These are phyloP conservation scores for Vickermania spadyakhi DNA, from an alignment of 208 protist genomes.

Conservation along the genomic window DNA sequence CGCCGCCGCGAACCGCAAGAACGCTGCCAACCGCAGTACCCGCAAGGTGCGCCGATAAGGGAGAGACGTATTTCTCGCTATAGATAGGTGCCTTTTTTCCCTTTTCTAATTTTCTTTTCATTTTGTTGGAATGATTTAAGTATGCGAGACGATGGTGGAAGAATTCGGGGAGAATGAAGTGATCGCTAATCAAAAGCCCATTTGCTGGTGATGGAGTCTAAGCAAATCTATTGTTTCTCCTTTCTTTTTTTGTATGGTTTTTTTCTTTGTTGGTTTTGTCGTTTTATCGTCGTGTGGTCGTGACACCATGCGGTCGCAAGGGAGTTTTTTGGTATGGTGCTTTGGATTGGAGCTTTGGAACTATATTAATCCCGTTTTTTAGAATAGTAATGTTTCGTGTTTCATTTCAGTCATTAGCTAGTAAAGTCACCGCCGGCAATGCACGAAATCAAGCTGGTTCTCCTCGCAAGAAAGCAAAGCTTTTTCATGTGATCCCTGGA, in stretches of 20 bases:
- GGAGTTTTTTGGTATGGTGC: not conserved
- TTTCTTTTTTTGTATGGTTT: slow-evolving; percentile 7
- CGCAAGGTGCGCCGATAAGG: slow-evolving; percentile 57
- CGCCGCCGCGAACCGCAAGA: slow-evolving; percentile 80
- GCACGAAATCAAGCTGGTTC: slow-evolving; percentile 70
- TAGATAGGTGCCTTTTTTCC: not conserved
- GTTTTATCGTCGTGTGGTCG: not conserved
- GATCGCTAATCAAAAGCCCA: no score
- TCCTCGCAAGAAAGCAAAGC: slow-evolving; percentile 43
- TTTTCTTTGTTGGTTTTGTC: slow-evolving; percentile 7
- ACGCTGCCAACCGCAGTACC: slow-evolving; percentile 17
- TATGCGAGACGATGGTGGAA: not conserved
- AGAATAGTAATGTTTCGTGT: slow-evolving; percentile 36
- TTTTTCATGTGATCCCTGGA: slow-evolving; percentile 68
- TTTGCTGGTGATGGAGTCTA: not conserved
- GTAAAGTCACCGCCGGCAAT: slow-evolving; percentile 76
- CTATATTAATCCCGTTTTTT: slow-evolving; percentile 3
- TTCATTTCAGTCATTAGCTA: slow-evolving; percentile 19
- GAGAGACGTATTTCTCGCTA: not conserved
- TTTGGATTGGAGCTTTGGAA: not conserved
- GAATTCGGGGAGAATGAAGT: not conserved
- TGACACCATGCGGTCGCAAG: not conserved
- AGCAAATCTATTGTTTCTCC: slow-evolving; percentile 4
- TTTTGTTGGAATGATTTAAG: not conserved
- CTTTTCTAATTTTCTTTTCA: slow-evolving; percentile 4